phyloP scores from a whole-genome alignment of 2,329 filamentous ascomycete species.

The Colletotrichum lini region DNA sequence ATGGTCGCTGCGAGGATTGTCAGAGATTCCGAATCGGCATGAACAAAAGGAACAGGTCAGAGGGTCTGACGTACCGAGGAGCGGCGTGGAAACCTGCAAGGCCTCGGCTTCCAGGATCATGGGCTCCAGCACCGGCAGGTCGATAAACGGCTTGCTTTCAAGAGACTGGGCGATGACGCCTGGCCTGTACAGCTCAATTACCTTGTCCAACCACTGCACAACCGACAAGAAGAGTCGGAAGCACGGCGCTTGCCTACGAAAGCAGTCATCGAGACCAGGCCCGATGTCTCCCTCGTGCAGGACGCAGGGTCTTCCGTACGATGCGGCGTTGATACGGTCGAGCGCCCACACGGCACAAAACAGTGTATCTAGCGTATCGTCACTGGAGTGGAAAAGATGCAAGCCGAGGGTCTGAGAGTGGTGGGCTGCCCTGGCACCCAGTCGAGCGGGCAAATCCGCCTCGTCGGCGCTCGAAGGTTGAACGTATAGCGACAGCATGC shows the following conservation, averaged over 20 bases:
- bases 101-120: constrained; percentile 70
- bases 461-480: constrained; percentile 69
- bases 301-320: constrained; percentile 72
- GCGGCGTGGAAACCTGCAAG: constrained; percentile 61
- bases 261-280: constrained; percentile 65
- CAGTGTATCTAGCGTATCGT: constrained; percentile 61
- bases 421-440: constrained; percentile 69
- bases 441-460: constrained; percentile 67
- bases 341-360: constrained; percentile 74
- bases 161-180: constrained; percentile 45
- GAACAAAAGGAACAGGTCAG: background rate
- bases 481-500: constrained; percentile 71
- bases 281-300: constrained; percentile 74
- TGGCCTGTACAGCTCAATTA: constrained; percentile 73
- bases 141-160: constrained; percentile 63
- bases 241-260: constrained; percentile 64
- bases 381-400: constrained; percentile 61
- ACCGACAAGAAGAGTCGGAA: constrained; percentile 72
- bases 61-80: constrained; percentile 60
- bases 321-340: constrained; percentile 71
- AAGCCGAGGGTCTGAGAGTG: constrained; percentile 70
- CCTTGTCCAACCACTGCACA: constrained; percentile 68
- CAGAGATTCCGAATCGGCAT: background rate
- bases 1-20: constrained; percentile 65
- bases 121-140: constrained; percentile 70